Percentiles rank a stretch among this genome's conserved stretches.
These are phyloP conservation scores for Ceratocystis huliohia DNA, from an alignment of 2,329 filamentous ascomycete genomes.

Conservation along the genomic window DNA sequence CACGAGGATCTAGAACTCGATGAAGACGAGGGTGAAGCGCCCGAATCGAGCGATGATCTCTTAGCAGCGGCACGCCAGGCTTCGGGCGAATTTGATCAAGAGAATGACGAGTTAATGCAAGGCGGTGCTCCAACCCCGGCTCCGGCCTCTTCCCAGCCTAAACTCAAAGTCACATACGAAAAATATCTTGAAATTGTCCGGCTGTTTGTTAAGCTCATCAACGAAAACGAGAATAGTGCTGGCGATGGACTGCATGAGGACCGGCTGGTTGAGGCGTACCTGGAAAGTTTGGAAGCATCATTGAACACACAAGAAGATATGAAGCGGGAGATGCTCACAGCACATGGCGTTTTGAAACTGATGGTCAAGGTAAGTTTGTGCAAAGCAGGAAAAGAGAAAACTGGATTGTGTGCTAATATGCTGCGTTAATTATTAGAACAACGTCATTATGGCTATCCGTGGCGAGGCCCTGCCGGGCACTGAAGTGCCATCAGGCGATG, in stretches of 20 bases:
- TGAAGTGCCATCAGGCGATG: constrained; percentile 30
- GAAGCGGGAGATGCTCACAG: constrained; percentile 58
- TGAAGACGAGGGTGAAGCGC: constrained; percentile 49
- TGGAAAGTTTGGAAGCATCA: constrained; percentile 80
- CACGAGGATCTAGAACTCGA: constrained; percentile 95
- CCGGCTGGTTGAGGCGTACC: constrained; percentile 73
- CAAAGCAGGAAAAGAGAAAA: background rate
- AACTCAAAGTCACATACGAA: constrained; percentile 87
- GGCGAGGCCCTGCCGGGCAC: constrained; percentile 45
- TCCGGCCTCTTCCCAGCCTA: constrained; percentile 40
- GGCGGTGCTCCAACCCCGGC: constrained; percentile 29
- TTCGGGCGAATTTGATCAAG: constrained; percentile 34
- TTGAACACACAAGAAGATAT: constrained; percentile 71
- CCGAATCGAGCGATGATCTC: constrained; percentile 19
- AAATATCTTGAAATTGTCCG: constrained; percentile 90
- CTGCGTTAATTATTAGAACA: constrained; percentile 45
- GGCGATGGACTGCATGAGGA: constrained; percentile 80
- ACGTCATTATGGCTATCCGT: constrained; percentile 71
- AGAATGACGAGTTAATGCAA: constrained; percentile 21
- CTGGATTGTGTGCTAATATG: constrained; percentile 33
- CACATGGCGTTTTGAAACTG: constrained; percentile 77
- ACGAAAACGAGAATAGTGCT: constrained; percentile 61
- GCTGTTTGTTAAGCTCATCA: constrained; percentile 67
- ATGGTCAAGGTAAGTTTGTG: constrained; percentile 78
- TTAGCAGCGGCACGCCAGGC: constrained; percentile 39